Base-by-base conservation (phyloP, 2,329 filamentous ascomycete genomes). In the Lomentospora prolificans region DNA sequence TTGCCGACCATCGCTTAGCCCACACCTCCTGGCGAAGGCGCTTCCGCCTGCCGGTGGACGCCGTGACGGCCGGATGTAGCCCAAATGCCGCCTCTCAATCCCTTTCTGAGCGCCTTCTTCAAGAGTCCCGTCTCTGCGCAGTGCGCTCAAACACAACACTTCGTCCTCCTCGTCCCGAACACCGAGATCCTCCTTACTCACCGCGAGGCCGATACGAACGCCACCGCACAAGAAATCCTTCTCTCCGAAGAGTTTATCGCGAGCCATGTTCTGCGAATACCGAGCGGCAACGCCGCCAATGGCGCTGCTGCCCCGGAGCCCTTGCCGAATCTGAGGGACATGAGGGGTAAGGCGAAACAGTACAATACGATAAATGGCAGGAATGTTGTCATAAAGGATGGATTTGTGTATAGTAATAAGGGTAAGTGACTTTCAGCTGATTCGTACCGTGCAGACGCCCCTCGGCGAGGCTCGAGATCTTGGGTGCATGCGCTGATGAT, bases 61-160 rank as follows among this genome's bases (percentile, higher is more conserved):
- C 41, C 41, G 48, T 22, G 48, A 41, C 39, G 39, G 14, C 41
- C 53, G 27, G 17, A 41, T 33, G 39, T 22, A 30, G 39, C 7
- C 30, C 53, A 25, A 30, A 96, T 96, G 91, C 91, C 91, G 86
- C 90, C 94, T 77, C 81, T 97, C 85, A 99, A 99, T 76, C 94
- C 94, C 71, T 97, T 96, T 75, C 81, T 99, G 72, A 86, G 89
- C 79, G 90, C 92, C 80, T 97, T 99, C 84, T 96, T 96, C 81
- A 90, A 90, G 78, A 97, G 90, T 82, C 85, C 89, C 71, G 81
- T 96, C 69, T 87, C 88, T 64, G 78, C 87, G 66, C 92, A 97
- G 84, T 97, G 94, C 78, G 83, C 86, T 60, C 91, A 94, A 56
- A 81, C 90, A 61, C 87, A 94, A 71, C 89, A 95, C 70, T 89